Conservation (phyloP, 805 yeast species). For the Candida ulmi region DNA sequence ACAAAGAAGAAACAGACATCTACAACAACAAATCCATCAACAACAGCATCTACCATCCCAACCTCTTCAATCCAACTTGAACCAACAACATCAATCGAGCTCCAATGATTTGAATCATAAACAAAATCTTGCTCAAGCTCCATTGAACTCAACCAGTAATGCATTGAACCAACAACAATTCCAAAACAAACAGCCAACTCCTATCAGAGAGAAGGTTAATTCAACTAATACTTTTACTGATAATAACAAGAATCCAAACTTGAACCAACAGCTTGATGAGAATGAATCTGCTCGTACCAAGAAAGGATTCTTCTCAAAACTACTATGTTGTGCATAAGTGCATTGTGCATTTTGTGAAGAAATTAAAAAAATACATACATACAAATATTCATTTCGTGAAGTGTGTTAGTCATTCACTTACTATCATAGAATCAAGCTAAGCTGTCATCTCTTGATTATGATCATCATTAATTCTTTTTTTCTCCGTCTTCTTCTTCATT, state of each 20-base stretch:
- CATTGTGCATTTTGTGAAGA: too few species aligned
- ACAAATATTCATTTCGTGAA: too few species aligned
- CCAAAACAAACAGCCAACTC: conserved; percentile 25
- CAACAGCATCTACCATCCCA: conserved; percentile 18
- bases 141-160: conserved; percentile 14
- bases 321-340: conserved; percentile 19
- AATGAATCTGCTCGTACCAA: conserved; percentile 13
- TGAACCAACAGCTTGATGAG: conserved; percentile 12
- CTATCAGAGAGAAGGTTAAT: conserved; percentile 23
- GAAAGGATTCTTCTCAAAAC: conserved; percentile 20
- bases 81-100: conserved; percentile 17
- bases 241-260: conserved; percentile 7
- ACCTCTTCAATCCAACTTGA: conserved; percentile 21
- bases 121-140: conserved; percentile 3
- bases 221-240: conserved; percentile 17
- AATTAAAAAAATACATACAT: too few species aligned
- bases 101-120: conserved; percentile 10
- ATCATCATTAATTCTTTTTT: too few species aligned
- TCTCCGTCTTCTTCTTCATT: too few species aligned
- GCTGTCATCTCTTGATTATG: too few species aligned
- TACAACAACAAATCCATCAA: conserved; percentile 4
- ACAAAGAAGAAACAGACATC: conserved; percentile 4
- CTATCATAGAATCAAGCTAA: too few species aligned
- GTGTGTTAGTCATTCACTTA: too few species aligned
- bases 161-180: conserved; percentile 24